Evolutionary conservation across 495 filamentous ascomycete genomes (phyloP), one percentile per base, ranked within the genome.

Genomic region (Aspergillus saccharolyticus): DNA sequence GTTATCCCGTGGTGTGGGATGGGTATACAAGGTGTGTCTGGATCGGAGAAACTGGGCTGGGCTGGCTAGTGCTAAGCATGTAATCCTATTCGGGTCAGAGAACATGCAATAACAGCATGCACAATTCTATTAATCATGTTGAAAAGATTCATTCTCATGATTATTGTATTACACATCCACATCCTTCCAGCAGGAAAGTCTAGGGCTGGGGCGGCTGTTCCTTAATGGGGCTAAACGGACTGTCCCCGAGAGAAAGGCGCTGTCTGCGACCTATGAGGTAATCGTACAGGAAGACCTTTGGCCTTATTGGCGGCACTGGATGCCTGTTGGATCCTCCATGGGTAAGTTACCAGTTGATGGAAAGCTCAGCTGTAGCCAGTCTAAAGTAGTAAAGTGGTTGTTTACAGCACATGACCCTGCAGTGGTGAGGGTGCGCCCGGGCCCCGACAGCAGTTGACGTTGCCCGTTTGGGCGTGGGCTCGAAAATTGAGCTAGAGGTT

Each of bases 71-170:
- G 25, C 25, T 28, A 28, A 9, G 4, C 9, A 28, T 9, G 9
- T 9, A 9, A 39, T 39, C 14, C 10, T 8, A 12, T 39, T 39
- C 33, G 6, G 33, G 33, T 39, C 33, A 2, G 33, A 39, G 2
- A 12, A 39, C 33, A 39, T 39, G 33, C 33, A 39, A 39, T 39
- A 39, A 39, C 7, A 12, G 12, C 33, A 39, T 39, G 33, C 33
- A 39, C 7, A 12, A 39, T 39, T 39, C 33, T n/a, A n/a, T 39
- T 15, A 39, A 39, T 10, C 33, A 39, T 39, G 10, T 39, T 39
- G 61, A 56, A 53, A 50, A 57, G 56, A 55, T 58, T 21, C 16
- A 63, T 16, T 39, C 50, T 39, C 10, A n/a, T n/a, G n/a, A n/a
- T n/a, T n/a, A n/a, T n/a, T n/a, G n/a, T n/a, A n/a, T n/a, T n/a